Evolutionary conservation across 345 rosid genomes (phyloP), one percentile per base, ranked within the genome.

Genomic region (Salix purpurea): DNA sequence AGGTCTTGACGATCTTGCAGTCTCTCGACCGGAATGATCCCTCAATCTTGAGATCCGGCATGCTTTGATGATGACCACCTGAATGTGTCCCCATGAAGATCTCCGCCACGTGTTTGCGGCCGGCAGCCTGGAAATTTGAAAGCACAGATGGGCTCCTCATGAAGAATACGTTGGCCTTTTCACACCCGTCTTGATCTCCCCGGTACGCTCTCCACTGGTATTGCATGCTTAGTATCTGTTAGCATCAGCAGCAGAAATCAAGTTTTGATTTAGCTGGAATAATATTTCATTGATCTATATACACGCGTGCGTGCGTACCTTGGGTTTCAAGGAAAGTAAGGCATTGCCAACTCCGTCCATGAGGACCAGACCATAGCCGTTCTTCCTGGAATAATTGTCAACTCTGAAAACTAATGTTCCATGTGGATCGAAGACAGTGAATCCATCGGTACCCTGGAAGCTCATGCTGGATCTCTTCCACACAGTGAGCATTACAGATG

Each of bases 401-500:
- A 88, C 85, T 19, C 91, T 75, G 71, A 86, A 88, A 4, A 79
- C 85, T 58, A 88, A 62, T 67, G 23, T 79, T 11, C 91, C 91
- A 0, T 61, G 77, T 1, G 77, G 66, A 71, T 88, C 87, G 62
- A 80, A 83, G 1, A 88, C 89, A 0, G 89, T 88, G 81, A 88
- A 88, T 14, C 91, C 91, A 26, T 88, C 89, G 0, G 89, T 88
- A 7, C 89, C 91, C 62, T 88, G 89, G 73, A 88, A 88, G 72
- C 85, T 88, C 89, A 83, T 84, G 84, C 89, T 88, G 11, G 89
- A 84, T 78, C 84, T 84, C 84, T 88, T 86, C 89, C 91, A 86
- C 7, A 88, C 87, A 0, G 90, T 85, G 23, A 83, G 73, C 74
- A 28, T 42, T 42, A 42, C 42, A 7, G 73, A 23, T 6, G 87